These are phyloP conservation scores for Apiotrichum akiyoshidainum DNA, from an alignment of 1,284 basidiomycete species.

Conservation along the genomic window DNA sequence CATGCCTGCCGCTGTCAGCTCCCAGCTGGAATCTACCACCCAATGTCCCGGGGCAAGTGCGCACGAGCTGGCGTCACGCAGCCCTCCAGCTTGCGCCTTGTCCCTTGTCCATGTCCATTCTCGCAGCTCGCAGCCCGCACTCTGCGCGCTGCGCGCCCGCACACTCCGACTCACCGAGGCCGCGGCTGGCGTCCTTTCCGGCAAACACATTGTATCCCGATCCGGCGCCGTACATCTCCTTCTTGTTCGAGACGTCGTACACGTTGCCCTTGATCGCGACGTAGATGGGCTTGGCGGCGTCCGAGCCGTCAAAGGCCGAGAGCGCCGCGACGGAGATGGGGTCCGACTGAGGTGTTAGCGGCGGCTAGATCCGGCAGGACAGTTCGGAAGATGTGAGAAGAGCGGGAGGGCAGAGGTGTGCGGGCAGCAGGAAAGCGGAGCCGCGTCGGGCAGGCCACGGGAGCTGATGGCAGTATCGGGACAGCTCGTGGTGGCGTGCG, in stretches of 20 bases:
- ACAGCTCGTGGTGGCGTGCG: too few relatives aligned
- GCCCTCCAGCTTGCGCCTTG: neutral
- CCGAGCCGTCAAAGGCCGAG: slow-evolving; percentile 42
- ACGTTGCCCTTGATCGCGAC: slow-evolving; percentile 53
- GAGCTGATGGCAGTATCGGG: too few relatives aligned
- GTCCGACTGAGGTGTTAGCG: slow-evolving; percentile 33
- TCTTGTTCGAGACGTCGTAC: slow-evolving; percentile 49
- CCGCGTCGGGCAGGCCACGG: too few relatives aligned
- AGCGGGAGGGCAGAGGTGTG: slow-evolving; percentile 11
- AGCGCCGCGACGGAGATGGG: slow-evolving; percentile 44
- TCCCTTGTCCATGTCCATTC: neutral
- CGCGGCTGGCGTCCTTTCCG: slow-evolving; percentile 84
- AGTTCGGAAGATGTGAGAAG: neutral
- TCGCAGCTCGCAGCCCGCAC: neutral
- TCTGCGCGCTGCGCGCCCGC: too few relatives aligned
- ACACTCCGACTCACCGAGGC: slow-evolving; percentile 70
- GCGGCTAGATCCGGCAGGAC: too few relatives aligned
- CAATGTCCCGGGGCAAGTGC: neutral
- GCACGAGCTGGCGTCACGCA: neutral
- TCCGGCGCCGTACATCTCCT: slow-evolving; percentile 52
- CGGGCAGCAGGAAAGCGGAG: neutral
- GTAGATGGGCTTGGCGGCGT: slow-evolving; percentile 47
- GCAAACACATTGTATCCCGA: slow-evolving; percentile 57
- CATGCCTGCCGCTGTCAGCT: slow-evolving; percentile 51
- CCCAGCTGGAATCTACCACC: neutral